These are phyloP conservation scores for Fusarium sp. DNA, from an alignment of 2,329 filamentous ascomycete genomes.

Conservation along the genomic window DNA sequence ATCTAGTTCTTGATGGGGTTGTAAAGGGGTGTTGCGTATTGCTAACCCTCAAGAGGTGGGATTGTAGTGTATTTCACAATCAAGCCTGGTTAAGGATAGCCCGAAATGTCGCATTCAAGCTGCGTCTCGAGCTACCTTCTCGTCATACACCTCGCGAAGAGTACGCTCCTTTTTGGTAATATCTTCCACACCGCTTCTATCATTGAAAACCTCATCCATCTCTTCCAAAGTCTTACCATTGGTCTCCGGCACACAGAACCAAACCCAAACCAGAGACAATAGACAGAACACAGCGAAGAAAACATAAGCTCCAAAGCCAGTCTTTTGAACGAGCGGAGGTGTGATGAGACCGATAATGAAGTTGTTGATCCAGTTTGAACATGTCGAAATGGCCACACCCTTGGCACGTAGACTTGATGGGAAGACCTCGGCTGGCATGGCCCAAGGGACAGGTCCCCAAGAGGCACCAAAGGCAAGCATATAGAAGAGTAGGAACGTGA, in stretches of 20 bases:
- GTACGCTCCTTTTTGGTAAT: conserved; percentile 4
- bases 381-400: conserved; percentile 70
- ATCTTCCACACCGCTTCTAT: conserved; percentile 41
- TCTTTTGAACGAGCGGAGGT: conserved; percentile 65
- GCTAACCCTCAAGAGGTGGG: neutral
- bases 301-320: conserved; percentile 63
- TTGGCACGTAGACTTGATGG: conserved; percentile 71
- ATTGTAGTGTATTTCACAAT: neutral
- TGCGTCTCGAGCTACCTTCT: neutral
- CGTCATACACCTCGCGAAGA: neutral
- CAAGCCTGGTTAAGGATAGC: neutral
- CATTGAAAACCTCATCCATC: conserved; percentile 58
- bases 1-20: neutral
- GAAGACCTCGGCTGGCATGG: conserved; percentile 69
- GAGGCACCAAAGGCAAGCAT: conserved; percentile 70
- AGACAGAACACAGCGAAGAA: conserved; percentile 71
- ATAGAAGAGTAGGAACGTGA: conserved; percentile 59
- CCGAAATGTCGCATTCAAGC: neutral
- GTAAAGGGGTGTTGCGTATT: neutral
- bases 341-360: conserved; percentile 62
- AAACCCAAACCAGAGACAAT: conserved; percentile 63
- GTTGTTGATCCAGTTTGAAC: conserved; percentile 72
- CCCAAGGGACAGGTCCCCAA: conserved; percentile 66
- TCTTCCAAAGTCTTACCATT: conserved; percentile 66
- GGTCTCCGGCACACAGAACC: conserved; percentile 67